Conservation (phyloP, 1,284 basidiomycete genomes). For the Microbotryum violaceum region DNA sequence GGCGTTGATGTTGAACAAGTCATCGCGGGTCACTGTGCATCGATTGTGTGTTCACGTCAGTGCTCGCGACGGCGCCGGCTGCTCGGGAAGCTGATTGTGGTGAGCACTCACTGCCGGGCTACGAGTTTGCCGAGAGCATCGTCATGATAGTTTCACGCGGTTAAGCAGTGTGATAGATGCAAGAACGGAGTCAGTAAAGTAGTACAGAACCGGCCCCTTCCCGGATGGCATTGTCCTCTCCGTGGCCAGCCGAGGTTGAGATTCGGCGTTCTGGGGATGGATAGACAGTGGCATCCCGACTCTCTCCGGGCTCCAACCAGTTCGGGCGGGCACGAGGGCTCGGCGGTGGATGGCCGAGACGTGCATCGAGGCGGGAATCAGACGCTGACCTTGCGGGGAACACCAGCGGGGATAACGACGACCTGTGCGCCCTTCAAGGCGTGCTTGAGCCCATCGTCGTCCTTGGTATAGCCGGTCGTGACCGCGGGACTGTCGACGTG, state of each 20-base stretch:
- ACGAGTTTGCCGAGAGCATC: no score
- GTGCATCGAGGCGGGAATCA: neutral
- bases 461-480: constrained; percentile 42
- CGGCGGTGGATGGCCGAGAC: neutral
- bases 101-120: no score
- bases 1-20: constrained; percentile 98
- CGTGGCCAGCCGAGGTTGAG: neutral
- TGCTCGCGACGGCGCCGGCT: no score
- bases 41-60: neutral
- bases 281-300: neutral
- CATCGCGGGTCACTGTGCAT: constrained; percentile 61
- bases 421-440: constrained; percentile 76
- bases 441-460: constrained; percentile 69
- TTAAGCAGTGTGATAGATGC: no score
- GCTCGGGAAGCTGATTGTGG: no score
- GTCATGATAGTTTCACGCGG: no score
- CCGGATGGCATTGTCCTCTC: no score
- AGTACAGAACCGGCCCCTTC: neutral
- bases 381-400: constrained; percentile 66
- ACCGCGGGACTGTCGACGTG: constrained; percentile 45
- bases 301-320: neutral
- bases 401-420: constrained; percentile 93
- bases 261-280: neutral
- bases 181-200: neutral
- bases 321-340: neutral